Percentiles rank a stretch among this genome's conserved stretches.
Conservation (phyloP, 1,284 basidiomycete species). For the Phylloboletellus chloephorus region DNA sequence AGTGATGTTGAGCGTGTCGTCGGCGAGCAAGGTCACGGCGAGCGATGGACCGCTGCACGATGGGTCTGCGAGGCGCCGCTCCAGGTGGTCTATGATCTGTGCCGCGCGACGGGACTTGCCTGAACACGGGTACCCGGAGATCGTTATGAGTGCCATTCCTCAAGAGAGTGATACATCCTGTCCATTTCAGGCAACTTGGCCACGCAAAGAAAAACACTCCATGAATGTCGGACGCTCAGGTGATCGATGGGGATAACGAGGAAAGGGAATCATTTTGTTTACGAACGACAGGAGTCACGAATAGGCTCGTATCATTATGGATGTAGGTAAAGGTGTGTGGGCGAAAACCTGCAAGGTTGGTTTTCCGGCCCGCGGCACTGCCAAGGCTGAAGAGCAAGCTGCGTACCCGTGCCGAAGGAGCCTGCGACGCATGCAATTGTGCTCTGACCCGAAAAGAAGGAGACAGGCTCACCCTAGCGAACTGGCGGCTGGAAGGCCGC, state of each 20-base stretch:
- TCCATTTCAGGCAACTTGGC: too few relatives aligned
- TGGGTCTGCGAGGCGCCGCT: slow-evolving; percentile 46
- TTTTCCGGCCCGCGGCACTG: not conserved
- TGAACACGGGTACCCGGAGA: slow-evolving; percentile 86
- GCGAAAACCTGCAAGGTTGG: slow-evolving; percentile 2
- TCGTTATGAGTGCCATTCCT: slow-evolving; percentile 87
- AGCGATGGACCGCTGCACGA: slow-evolving; percentile 49
- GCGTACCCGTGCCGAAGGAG: not conserved
- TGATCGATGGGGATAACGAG: too few relatives aligned
- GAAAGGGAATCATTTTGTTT: too few relatives aligned
- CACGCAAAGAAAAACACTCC: not conserved
- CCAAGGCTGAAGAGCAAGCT: not conserved
- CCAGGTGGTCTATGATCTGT: slow-evolving; percentile 62
- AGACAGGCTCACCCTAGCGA: not conserved
- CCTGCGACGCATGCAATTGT: slow-evolving; percentile 1
- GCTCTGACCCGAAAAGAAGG: too few relatives aligned
- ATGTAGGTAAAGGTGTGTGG: too few relatives aligned
- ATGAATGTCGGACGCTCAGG: too few relatives aligned
- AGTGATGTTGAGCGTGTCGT: slow-evolving; percentile 65
- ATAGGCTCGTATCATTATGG: too few relatives aligned
- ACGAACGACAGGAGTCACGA: too few relatives aligned
- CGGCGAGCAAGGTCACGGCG: slow-evolving; percentile 70
- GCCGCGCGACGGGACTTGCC: slow-evolving; percentile 78
- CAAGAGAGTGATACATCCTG: too few relatives aligned
- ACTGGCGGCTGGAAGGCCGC: too few relatives aligned